Base-by-base conservation (phyloP, 352 stramenopile species). In the Pythium phragmiticola region DNA sequence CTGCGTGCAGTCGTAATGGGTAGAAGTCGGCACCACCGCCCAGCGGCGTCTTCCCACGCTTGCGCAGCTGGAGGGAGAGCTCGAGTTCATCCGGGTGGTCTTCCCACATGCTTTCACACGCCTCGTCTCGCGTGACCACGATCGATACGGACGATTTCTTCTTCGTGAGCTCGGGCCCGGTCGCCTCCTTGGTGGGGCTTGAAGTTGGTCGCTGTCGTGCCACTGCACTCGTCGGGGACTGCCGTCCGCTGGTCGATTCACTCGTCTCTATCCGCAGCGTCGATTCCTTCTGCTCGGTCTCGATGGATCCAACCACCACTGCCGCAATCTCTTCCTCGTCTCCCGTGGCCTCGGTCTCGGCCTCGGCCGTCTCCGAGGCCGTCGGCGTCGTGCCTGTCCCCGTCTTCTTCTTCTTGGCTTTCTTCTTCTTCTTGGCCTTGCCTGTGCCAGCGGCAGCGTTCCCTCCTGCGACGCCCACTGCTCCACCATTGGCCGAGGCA, bases 51-150 rank as follows among this genome's bases (percentile, higher is more conserved):
- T 47, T 60, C 7, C 49, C 47, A 36, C 62, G 62, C 28, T 58
- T 60, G 2, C 49, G 17, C 7, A 61, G 21, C 23, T 56, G 52
- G 37, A 67, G 37, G 9, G 51, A 52, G 42, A 63, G 14, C 26
- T 62, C 42, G 16, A 57, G 16, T 52, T 83, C 74, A 17, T 85
- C 77, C n/a, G 80, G 74, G 28, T 70, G 58, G 26, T 88, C 70
- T 30, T 90, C 82, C 75, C 75, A 87, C 78, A 93, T 83, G 42
- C 84, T 93, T 37, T 93, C 84, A 57, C 80, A 91, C 0, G 84
- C 84, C 67, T 93, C 84, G 52, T 93, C 84, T 46, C 84, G 70
- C 39, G 82, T 91, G 52, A 89, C 66, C 17, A 72, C 53, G 14
- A 68, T 63, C 12, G 64, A 71, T 1, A 66, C 45, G 0, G 51